A percentile compares a stretch with the other conserved stretches of the same genome.
Evolutionary conservation across 352 stramenopile species (phyloP).

Genomic region (Phytopythium oedochilum): DNA sequence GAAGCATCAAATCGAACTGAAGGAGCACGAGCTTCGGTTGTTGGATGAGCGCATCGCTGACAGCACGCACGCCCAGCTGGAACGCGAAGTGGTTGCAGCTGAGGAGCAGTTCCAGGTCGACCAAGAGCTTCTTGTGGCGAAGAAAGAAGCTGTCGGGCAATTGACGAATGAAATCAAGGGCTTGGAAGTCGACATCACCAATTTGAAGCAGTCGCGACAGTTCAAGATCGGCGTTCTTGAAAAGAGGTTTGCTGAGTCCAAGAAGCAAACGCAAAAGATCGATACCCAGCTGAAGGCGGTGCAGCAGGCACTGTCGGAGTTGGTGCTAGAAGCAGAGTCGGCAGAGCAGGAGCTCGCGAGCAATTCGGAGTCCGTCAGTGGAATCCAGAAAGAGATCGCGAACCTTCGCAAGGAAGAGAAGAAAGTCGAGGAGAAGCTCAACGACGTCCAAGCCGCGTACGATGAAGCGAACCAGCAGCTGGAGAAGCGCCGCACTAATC

Average conservation of each 20-base stretch:
- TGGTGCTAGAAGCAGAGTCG: slow-evolving; percentile 71
- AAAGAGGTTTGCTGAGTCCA: slow-evolving; percentile 65
- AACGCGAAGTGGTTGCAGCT: slow-evolving; percentile 58
- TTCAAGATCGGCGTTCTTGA: slow-evolving; percentile 79
- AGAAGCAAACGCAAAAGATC: slow-evolving; percentile 72
- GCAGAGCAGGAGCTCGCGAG: slow-evolving; percentile 59
- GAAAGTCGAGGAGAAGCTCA: slow-evolving; percentile 64
- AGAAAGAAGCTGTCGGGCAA: slow-evolving; percentile 66
- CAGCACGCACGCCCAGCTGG: slow-evolving; percentile 74
- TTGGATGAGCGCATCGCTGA: slow-evolving; percentile 77
- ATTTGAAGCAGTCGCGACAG: slow-evolving; percentile 76
- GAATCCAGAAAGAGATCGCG: slow-evolving; percentile 58
- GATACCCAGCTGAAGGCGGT: slow-evolving; percentile 46
- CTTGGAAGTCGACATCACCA: slow-evolving; percentile 77
- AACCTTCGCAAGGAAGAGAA: slow-evolving; percentile 60
- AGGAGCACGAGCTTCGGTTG: slow-evolving; percentile 74
- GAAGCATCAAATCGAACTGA: slow-evolving; percentile 77
- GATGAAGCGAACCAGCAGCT: slow-evolving; percentile 57
- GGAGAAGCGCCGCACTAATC: slow-evolving; percentile 58
- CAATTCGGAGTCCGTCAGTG: slow-evolving; percentile 41
- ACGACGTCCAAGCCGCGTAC: slow-evolving; percentile 58
- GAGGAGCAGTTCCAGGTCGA: slow-evolving; percentile 74
- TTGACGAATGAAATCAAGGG: slow-evolving; percentile 71
- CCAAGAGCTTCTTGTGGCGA: slow-evolving; percentile 50
- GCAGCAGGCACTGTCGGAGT: slow-evolving; percentile 68